A percentile compares a stretch with the other conserved stretches of the same genome.
Conservation (phyloP, 768 basidiomycete genomes). For the Phanerodontia chrysosporium region DNA sequence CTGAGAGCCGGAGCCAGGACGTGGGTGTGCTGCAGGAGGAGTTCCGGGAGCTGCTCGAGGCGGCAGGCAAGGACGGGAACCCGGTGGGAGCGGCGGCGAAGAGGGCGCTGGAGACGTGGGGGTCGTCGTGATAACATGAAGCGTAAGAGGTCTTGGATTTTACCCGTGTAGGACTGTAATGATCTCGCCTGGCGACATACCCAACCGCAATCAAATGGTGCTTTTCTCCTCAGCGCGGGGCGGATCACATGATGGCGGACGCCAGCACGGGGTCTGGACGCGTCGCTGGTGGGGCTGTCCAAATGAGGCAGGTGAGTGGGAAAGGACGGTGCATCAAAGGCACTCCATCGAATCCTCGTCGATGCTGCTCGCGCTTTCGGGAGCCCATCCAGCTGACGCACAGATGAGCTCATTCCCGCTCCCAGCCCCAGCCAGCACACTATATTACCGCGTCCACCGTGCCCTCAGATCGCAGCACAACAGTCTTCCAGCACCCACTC, state of each 20-base stretch:
- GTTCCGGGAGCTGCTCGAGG: slow-evolving; percentile 45
- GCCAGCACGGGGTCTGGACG: neutral
- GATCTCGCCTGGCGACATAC: neutral
- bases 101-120: slow-evolving; percentile 40
- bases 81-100: slow-evolving; percentile 36
- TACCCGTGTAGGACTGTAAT: neutral
- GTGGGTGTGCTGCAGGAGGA: slow-evolving; percentile 46
- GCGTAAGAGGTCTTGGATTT: neutral
- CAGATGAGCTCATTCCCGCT: neutral
- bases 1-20: slow-evolving; percentile 31
- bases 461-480: neutral
- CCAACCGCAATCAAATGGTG: neutral
- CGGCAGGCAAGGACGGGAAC: slow-evolving; percentile 31
- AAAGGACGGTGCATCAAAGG: neutral
- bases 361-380: neutral
- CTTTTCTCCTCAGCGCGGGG: neutral
- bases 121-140: neutral
- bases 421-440: neutral
- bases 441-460: too few relatives aligned
- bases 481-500: neutral
- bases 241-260: neutral
- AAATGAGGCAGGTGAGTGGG: neutral
- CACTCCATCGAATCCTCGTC: neutral
- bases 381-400: neutral
- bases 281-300: neutral